Evolutionary conservation across 768 basidiomycete species (phyloP), one percentile per base, ranked within the genome.

Genomic region (Trametes gibbosa): DNA sequence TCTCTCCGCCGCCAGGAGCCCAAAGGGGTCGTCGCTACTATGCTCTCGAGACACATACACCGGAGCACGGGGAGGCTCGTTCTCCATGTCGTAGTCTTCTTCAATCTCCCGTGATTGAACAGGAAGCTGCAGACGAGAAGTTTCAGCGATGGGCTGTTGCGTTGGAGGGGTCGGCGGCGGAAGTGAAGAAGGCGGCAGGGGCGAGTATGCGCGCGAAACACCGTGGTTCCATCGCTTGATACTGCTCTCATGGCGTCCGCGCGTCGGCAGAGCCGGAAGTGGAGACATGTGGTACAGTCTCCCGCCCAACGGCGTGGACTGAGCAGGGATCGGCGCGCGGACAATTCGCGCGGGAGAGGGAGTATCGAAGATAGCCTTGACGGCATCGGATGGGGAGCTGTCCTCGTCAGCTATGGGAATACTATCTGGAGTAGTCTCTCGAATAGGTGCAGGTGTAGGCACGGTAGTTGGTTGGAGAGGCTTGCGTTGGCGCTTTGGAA

Each of bases 281-380:
- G 56, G 62, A 12, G 50, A 53, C 17, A 59, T 49, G 41, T 49
- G 35, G 29, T 56, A 39, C n/a, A 56, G 27, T 3, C 39, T 35
- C 12, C 54, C 54, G 5, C 56, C 58, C 29, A 63, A 40, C 2
- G 65, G 65, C 5, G 65, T 66, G 1, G 59, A 59, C 47, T 63
- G 49, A 4, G 46, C 49, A 2, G 57, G 56, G 5, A 66, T 92
- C 84, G 85, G 89, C 87, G 66, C 73, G 77, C 45, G 80, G 75
- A 41, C 79, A 89, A 21, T 77, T 74, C 34, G 84, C 86, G 53
- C 81, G 84, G 65, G 75, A 92, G 53, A 78, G 79, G 68, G 89
- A 91, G 61, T 78, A 13, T 47, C 51, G 27, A 62, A 34, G 25
- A 55, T 51, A 23, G 56, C 59, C 41, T 53, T 39, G 1, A 51